Evolutionary conservation across 2,329 filamentous ascomycete species (phyloP).

Genomic region (Epichloe gansuensis): DNA sequence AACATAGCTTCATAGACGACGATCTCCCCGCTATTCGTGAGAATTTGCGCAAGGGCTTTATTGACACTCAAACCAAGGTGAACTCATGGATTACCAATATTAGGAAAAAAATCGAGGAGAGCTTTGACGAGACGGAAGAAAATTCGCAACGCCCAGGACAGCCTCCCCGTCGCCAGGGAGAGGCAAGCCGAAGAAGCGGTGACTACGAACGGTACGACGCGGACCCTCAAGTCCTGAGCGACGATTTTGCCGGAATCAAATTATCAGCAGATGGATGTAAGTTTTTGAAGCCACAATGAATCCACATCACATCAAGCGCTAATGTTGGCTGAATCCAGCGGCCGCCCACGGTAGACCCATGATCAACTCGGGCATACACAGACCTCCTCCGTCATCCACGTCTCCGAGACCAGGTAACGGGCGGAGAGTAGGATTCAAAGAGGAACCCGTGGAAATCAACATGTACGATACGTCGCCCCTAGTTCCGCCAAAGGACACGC

Average conservation of each 20-base stretch:
- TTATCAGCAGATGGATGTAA: conserved; percentile 50
- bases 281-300: conserved; percentile 20
- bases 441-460: conserved; percentile 62
- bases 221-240: conserved; percentile 77
- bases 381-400: conserved; percentile 43
- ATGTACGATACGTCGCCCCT: conserved; percentile 56
- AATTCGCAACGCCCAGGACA: conserved; percentile 17
- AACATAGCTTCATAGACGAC: conserved; percentile 90
- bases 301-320: neutral
- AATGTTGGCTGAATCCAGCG: conserved; percentile 8
- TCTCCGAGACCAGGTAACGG: conserved; percentile 37
- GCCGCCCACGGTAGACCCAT: conserved; percentile 21
- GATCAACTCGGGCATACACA: conserved; percentile 70
- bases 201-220: conserved; percentile 91
- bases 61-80: conserved; percentile 85
- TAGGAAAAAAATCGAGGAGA: conserved; percentile 89
- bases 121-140: conserved; percentile 59
- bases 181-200: conserved; percentile 57
- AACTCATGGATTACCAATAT: conserved; percentile 86
- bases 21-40: conserved; percentile 88
- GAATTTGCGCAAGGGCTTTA: conserved; percentile 85
- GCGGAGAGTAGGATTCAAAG: conserved; percentile 44
- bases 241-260: conserved; percentile 70
- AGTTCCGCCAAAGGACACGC: conserved; percentile 38
- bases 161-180: conserved; percentile 39